Percentiles rank a stretch among this genome's conserved stretches.
Conservation (phyloP, 768 basidiomycete genomes). For the Glaciozyma martinii region DNA sequence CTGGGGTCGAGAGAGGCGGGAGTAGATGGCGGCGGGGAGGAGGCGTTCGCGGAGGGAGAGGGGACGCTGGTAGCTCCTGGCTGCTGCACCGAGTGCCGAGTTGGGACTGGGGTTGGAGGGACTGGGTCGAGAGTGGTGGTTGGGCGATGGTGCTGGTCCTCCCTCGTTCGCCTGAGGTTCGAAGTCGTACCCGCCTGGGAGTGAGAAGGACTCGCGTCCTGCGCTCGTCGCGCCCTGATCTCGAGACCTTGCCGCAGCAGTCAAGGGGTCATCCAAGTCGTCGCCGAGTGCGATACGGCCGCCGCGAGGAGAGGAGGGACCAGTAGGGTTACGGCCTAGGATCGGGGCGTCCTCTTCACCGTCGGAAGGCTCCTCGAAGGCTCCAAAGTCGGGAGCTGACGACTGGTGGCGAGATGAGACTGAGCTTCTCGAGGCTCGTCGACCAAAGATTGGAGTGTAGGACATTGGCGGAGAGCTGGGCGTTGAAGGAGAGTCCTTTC, state of each 20-base stretch:
- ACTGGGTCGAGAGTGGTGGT: conserved; percentile 53
- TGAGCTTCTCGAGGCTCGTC: not conserved
- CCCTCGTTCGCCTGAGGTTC: conserved; percentile 64
- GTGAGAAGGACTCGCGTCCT: not conserved
- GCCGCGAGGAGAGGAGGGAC: not conserved
- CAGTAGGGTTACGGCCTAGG: not conserved
- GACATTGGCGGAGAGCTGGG: too few species aligned
- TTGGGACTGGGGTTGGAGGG: not conserved
- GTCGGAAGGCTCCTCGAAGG: conserved; percentile 12
- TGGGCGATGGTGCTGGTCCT: conserved; percentile 68
- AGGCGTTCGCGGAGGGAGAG: conserved; percentile 36
- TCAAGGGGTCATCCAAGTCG: not conserved
- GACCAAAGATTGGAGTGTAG: too few species aligned
- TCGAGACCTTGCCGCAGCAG: not conserved
- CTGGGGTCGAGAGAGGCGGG: conserved; percentile 50
- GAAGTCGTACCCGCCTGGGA: conserved; percentile 61
- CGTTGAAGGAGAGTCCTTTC: too few species aligned
- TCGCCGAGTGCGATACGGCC: not conserved
- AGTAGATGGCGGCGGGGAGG: conserved; percentile 36
- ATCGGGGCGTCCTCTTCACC: conserved; percentile 2
- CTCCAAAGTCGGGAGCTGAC: conserved; percentile 12
- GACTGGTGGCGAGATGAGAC: not conserved
- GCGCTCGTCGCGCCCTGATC: too few species aligned
- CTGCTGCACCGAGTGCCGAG: conserved; percentile 62
- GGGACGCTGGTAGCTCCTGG: conserved; percentile 49